phyloP scores from a whole-genome alignment of 257 asterid genomes.

The Hygrophila difformis region DNA sequence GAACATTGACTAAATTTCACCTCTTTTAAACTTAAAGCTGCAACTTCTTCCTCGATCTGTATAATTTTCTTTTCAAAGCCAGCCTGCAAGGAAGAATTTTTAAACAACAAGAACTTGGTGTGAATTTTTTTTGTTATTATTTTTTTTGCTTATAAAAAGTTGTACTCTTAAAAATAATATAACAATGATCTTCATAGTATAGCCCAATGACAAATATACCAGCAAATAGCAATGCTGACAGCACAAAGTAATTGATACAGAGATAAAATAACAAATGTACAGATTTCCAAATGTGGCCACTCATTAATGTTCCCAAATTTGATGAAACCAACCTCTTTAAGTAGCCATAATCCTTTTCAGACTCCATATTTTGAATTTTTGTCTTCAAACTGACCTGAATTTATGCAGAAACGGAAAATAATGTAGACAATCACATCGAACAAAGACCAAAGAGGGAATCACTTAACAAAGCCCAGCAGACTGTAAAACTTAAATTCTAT shows the following conservation, averaged over 20 bases:
- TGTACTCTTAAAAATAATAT: too few species aligned
- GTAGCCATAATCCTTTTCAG: constrained; percentile 45
- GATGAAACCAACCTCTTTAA: constrained; percentile 44
- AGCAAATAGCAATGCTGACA: too few species aligned
- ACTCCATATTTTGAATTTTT: constrained; percentile 31
- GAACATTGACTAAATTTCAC: constrained; percentile 25
- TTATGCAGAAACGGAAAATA: constrained; percentile 13
- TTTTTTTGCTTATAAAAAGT: too few species aligned
- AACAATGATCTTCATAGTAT: too few species aligned
- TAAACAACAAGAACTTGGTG: constrained; percentile 14
- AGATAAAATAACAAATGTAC: too few species aligned
- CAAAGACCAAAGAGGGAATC: background rate
- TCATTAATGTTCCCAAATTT: too few species aligned
- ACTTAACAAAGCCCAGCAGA: too few species aligned
- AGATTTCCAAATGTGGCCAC: too few species aligned
- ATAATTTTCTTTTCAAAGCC: constrained; percentile 32
- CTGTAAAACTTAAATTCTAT: too few species aligned
- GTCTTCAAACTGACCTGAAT: constrained; percentile 34
- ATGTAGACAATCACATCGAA: constrained; percentile 10
- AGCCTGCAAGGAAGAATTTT: constrained; percentile 33
- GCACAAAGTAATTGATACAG: too few species aligned
- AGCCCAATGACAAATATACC: too few species aligned
- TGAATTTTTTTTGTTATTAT: too few species aligned
- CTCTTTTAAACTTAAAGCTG: constrained; percentile 32
- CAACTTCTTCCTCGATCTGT: constrained; percentile 38